phyloP scores from a whole-genome alignment of 2,329 filamentous ascomycete species.

The Zalaria obscura region DNA sequence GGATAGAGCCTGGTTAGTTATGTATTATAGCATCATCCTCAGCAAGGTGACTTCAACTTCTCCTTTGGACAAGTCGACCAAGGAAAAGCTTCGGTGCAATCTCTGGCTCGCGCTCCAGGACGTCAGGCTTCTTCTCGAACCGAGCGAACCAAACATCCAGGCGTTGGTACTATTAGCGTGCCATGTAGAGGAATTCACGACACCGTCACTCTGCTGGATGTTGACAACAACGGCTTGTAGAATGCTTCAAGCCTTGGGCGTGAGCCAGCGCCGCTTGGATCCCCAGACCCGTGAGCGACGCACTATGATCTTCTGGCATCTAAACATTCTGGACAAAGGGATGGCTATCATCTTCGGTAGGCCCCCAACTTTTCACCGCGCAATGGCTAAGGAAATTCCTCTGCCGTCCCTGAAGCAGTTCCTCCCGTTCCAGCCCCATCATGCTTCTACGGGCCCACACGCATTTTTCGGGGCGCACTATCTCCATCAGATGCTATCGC shows the following conservation, averaged over 20 bases:
- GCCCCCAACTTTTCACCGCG: slow-evolving; percentile 10
- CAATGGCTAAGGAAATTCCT: slow-evolving; percentile 7
- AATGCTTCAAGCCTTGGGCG: slow-evolving; percentile 11
- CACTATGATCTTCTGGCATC: slow-evolving; percentile 10
- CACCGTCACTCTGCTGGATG: slow-evolving; percentile 13
- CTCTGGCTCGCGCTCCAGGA: slow-evolving; percentile 14
- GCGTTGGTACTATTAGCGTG: slow-evolving; percentile 10
- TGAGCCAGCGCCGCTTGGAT: slow-evolving; percentile 8
- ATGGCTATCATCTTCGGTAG: slow-evolving; percentile 10
- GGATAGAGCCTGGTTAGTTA: slow-evolving; percentile 12
- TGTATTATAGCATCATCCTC: slow-evolving; percentile 13
- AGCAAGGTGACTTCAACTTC: slow-evolving; percentile 4
- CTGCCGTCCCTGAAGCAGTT: slow-evolving; percentile 10
- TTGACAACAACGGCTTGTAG: slow-evolving; percentile 10
- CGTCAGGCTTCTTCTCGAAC: slow-evolving; percentile 9
- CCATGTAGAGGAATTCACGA: slow-evolving; percentile 11
- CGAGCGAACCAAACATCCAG: slow-evolving; percentile 11
- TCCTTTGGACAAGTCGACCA: slow-evolving; percentile 4
- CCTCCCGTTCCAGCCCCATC: slow-evolving; percentile 6
- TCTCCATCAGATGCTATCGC: slow-evolving; percentile 7
- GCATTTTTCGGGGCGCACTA: slow-evolving; percentile 10
- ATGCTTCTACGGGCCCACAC: neutral
- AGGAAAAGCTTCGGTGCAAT: slow-evolving; percentile 9
- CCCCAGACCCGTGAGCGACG: slow-evolving; percentile 7
- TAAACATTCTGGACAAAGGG: slow-evolving; percentile 11